Conservation (phyloP, 495 filamentous ascomycete genomes). For the Bryoglossum gracile region DNA sequence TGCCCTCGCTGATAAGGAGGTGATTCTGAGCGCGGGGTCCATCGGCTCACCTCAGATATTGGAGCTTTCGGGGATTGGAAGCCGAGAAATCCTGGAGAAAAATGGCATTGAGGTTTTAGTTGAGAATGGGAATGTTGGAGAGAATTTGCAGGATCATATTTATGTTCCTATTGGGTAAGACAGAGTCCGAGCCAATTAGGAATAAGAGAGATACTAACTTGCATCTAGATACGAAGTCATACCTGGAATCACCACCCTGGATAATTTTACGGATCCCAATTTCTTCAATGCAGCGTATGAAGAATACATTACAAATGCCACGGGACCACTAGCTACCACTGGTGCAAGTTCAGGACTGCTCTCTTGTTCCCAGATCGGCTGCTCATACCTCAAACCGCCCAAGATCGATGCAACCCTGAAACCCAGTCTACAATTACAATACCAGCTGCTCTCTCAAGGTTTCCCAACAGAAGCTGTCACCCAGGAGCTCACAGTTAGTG, state of each 20-base stretch:
- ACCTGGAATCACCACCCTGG: conserved; percentile 6
- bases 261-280: conserved; percentile 3
- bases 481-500: too few species aligned
- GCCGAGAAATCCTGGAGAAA: conserved; percentile 49
- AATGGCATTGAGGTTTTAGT: conserved; percentile 60
- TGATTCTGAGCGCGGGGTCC: conserved; percentile 49
- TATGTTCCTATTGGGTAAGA: conserved; percentile 9
- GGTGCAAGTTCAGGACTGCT: conserved; percentile 4
- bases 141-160: conserved; percentile 47
- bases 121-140: conserved; percentile 66
- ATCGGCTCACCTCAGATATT: conserved; percentile 52
- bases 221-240: too few species aligned
- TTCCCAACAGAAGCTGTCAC: too few species aligned
- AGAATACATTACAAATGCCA: conserved; percentile 6
- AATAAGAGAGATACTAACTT: too few species aligned
- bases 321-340: conserved; percentile 2
- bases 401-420: too few species aligned
- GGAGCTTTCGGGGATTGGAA: conserved; percentile 68
- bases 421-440: too few species aligned
- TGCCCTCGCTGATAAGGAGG: conserved; percentile 28
- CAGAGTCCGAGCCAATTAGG: too few species aligned
- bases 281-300: conserved; percentile 2
- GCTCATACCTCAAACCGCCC: conserved; percentile 1
- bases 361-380: conserved; percentile 8
- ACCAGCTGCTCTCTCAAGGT: too few species aligned